Evolutionary conservation across 371 early-diverging fungal species (phyloP).

Genomic region (Lichtheimia hyalospora): DNA sequence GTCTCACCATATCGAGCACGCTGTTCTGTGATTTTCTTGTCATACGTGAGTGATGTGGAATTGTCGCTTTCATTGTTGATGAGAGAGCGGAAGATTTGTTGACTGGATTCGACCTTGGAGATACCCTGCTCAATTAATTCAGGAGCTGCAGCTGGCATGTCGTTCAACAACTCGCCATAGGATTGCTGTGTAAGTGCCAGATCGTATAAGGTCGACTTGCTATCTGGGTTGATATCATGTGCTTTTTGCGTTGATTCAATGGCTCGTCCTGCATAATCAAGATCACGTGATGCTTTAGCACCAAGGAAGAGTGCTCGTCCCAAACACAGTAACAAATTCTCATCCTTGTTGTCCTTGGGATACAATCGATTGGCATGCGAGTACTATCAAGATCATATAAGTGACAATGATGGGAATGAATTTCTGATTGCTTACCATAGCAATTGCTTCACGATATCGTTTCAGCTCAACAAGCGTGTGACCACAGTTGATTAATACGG

Average conservation of each 20-base stretch:
- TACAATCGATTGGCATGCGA: background rate
- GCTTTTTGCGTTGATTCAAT: slow-evolving; percentile 62
- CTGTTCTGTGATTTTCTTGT: slow-evolving; percentile 64
- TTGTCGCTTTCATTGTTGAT: slow-evolving; percentile 48
- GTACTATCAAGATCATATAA: background rate
- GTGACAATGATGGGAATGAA: no score
- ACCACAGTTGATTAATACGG: slow-evolving; percentile 76
- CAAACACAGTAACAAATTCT: slow-evolving; percentile 66
- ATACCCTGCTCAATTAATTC: slow-evolving; percentile 50
- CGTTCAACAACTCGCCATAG: slow-evolving; percentile 78
- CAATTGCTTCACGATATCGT: slow-evolving; percentile 73
- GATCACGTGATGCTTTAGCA: slow-evolving; percentile 73
- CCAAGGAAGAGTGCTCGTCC: slow-evolving; percentile 82
- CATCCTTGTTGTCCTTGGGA: slow-evolving; percentile 50
- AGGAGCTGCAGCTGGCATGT: slow-evolving; percentile 56
- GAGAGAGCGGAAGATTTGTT: slow-evolving; percentile 54
- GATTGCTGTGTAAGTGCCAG: slow-evolving; percentile 85
- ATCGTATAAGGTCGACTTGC: slow-evolving; percentile 71
- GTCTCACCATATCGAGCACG: slow-evolving; percentile 69
- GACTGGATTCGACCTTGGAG: slow-evolving; percentile 63
- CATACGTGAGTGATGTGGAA: slow-evolving; percentile 48
- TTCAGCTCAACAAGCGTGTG: slow-evolving; percentile 75
- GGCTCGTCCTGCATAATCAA: slow-evolving; percentile 66
- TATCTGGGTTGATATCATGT: slow-evolving; percentile 53
- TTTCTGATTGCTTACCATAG: slow-evolving; percentile 39